phyloP scores from a whole-genome alignment of 2,329 filamentous ascomycete species.

The Penicillium polonicum region DNA sequence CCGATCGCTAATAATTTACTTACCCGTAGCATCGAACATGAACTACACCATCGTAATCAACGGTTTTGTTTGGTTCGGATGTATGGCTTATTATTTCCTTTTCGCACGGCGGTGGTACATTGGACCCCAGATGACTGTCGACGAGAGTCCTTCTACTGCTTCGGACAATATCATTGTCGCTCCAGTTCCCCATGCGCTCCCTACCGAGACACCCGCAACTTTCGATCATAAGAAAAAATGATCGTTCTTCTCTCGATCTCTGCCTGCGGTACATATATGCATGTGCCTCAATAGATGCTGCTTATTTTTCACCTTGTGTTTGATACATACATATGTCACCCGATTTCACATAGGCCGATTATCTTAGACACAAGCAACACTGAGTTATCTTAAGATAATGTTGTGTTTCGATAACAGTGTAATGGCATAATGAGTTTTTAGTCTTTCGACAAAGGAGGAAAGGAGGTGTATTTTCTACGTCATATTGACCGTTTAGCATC shows the following conservation, averaged over 20 bases:
- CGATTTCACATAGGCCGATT: too few relatives aligned
- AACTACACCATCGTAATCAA: constrained; percentile 66
- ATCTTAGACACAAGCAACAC: background rate
- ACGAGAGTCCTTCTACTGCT: constrained; percentile 15
- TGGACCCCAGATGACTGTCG: constrained; percentile 59
- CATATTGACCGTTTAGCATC: background rate
- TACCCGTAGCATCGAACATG: constrained; percentile 49
- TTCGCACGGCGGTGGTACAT: constrained; percentile 62
- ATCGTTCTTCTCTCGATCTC: background rate
- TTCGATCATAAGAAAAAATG: background rate
- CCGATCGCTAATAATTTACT: background rate
- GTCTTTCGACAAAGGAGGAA: too few relatives aligned
- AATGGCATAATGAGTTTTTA: background rate
- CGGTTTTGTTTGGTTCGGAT: constrained; percentile 57
- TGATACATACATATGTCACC: background rate
- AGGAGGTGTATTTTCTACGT: background rate
- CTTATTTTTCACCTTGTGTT: background rate
- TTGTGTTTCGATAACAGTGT: background rate
- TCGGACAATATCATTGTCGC: background rate
- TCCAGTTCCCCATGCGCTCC: too few relatives aligned
- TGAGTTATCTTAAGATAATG: background rate
- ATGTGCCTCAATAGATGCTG: background rate
- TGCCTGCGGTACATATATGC: background rate
- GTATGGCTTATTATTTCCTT: constrained; percentile 56
- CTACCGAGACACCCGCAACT: background rate